Base-by-base conservation (phyloP, 768 basidiomycete genomes). In the Termitomyces sp. region DNA sequence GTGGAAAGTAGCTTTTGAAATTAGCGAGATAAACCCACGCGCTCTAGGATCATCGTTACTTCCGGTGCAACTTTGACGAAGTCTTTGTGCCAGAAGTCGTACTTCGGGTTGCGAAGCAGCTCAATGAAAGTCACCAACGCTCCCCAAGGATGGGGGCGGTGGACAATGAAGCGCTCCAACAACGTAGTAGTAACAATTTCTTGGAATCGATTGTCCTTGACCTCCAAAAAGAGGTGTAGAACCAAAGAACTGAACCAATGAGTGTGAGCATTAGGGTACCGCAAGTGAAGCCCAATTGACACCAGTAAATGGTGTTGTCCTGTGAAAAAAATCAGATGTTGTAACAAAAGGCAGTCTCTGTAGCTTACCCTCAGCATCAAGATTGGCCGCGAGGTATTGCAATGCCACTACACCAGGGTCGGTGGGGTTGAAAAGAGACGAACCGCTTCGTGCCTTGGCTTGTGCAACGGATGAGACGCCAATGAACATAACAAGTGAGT, bases 231-330 rank as follows among this genome's bases (percentile, higher is more conserved):
- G 43, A 96, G 82, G 69, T 94, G 84, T 52, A 98, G 82, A 53
- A 98, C 77, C 62, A 98, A 81, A 44, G 87, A 90, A 69, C 89
- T 92, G 81, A 96, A 98, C 94, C 95, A 99, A 71, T 93, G 90
- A 49, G 96, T 99, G 79, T 99, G 97, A 10, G 95, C 92, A 66
- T 95, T 97, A 32, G 97, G 96, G 80, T 96, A 98, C 66, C 97
- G 92, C 61, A 99, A 78, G 69, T 98, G 96, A 64, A 95, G 83
- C 43, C 93, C 90, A 71, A 96, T 87, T n/a, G 95, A 86, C 64
- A 87, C 92, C 63, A 98, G 75, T 62, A 98, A 80, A 72, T 94
- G 90, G 74, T 98, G 93, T 85, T 97, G 95, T 62, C 95, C 96
- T 98, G 63, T 1, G 3, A 37, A 50, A 41, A n/a, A 35, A 42